These are phyloP conservation scores for Trichopus zeylanicus DNA, from an alignment of 116 monocot species.

Conservation along the genomic window DNA sequence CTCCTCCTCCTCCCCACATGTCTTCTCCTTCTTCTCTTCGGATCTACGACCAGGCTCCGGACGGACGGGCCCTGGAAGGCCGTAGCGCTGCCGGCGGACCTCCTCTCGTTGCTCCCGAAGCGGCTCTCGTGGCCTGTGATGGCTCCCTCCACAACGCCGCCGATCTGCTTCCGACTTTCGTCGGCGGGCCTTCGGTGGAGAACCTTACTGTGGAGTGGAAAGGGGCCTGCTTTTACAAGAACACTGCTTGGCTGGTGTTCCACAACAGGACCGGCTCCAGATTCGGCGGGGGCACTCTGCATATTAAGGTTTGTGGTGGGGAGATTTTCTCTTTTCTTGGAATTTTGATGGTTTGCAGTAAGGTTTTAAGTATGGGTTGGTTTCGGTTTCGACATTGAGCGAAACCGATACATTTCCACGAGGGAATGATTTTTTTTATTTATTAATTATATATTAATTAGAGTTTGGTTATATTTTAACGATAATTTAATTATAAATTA, in stretches of 20 bases:
- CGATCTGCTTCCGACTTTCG: constrained; percentile 72
- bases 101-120: constrained; percentile 70
- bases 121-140: constrained; percentile 50
- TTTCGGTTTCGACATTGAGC: too few relatives aligned
- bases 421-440: too few relatives aligned
- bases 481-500: too few relatives aligned
- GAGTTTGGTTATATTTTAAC: too few relatives aligned
- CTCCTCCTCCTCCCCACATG: neutral
- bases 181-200: constrained; percentile 42
- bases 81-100: constrained; percentile 51
- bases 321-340: too few relatives aligned
- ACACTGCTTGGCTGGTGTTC: constrained; percentile 55
- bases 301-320: constrained; percentile 31
- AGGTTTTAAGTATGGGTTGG: too few relatives aligned
- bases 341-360: too few relatives aligned
- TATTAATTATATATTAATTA: too few relatives aligned
- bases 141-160: constrained; percentile 71
- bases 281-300: constrained; percentile 58
- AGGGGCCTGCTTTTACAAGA: constrained; percentile 76
- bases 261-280: constrained; percentile 24
- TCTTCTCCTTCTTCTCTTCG: neutral
- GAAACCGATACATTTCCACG: too few relatives aligned
- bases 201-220: constrained; percentile 44
- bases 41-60: constrained; percentile 21
- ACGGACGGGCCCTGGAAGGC: constrained; percentile 28